These are phyloP conservation scores for Globisporangium okanoganense DNA, from an alignment of 352 stramenopile species.

Conservation along the genomic window DNA sequence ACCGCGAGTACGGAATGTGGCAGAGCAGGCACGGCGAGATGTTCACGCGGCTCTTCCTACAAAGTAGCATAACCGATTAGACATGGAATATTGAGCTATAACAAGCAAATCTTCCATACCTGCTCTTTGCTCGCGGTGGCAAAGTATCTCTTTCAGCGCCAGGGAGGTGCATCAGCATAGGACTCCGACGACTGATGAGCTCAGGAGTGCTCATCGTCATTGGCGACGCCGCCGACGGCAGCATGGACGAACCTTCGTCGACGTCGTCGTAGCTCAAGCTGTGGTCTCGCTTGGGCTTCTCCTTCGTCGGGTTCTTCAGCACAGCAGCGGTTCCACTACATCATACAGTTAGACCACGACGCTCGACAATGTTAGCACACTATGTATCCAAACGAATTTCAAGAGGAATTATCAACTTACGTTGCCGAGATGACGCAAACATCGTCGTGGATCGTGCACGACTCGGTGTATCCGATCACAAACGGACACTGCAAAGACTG, in stretches of 20 bases:
- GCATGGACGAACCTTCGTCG: slow-evolving; percentile 28
- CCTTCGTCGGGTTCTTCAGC: slow-evolving; percentile 63
- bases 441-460: slow-evolving; percentile 97
- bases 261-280: slow-evolving; percentile 32
- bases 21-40: slow-evolving; percentile 91
- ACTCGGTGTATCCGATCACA: slow-evolving; percentile 96
- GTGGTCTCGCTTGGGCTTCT: slow-evolving; percentile 30
- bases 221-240: slow-evolving; percentile 26
- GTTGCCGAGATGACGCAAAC: slow-evolving; percentile 96
- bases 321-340: slow-evolving; percentile 70
- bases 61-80: neutral
- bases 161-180: slow-evolving; percentile 34
- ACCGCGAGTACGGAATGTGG: slow-evolving; percentile 96
- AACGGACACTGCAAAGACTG: slow-evolving; percentile 94
- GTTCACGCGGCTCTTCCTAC: slow-evolving; percentile 41
- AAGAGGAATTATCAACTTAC: slow-evolving; percentile 27
- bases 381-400: neutral
- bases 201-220: slow-evolving; percentile 35
- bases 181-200: slow-evolving; percentile 38
- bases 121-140: slow-evolving; percentile 23
- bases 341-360: neutral
- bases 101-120: slow-evolving; percentile 16
- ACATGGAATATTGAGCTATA: neutral
- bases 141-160: slow-evolving; percentile 5
- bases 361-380: neutral